Evolutionary conservation across 2,329 filamentous ascomycete genomes (phyloP), one percentile per base, ranked within the genome.

Genomic region (Aspergillus bombycis): DNA sequence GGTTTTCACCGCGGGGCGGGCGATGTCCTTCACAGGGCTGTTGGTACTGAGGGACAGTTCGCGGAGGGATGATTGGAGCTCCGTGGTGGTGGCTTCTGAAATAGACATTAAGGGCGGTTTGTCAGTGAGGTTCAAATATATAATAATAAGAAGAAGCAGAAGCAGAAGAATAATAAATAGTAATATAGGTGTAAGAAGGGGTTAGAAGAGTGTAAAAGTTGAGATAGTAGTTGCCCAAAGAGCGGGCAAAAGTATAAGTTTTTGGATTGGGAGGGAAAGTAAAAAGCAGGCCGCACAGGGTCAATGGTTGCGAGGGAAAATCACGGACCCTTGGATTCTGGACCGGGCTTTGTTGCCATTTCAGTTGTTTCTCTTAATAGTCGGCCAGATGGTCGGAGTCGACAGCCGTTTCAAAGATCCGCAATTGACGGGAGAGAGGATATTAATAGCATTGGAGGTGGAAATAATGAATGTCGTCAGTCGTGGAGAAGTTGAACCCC

Each of bases 21-120:
- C 38, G 19, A 72, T 67, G 45, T 76, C 74, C 58, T 65, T 72
- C 11, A 73, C 65, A 34, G 72, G 72, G 32, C 68, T 72, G 57
- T 73, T 73, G 60, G 68, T 68, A 58, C 69, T 69, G 65, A 78
- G 73, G 58, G 70, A 68, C 16, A 77, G 73, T 57, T 70, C 62
- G 61, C 70, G 70, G 45, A 77, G 71, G 43, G 71, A 70, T n/a
- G 73, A 74, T 63, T 76, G 68, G 56, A 77, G 73, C 62, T 75
- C 74, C 12, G 68, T 66, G 46, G 63, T 65, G 41, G 62, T 28
- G 55, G 67, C 62, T 63, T 65, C 62, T 66, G 65, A 53, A 60
- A 63, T 32, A 48, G 68, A 68, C 67, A 71, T 68, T 62, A 63
- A 53, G 38, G 56, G 43, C 36, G 62, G 43, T 23, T 57, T 59